These are phyloP conservation scores for Phaeolepiota aurea DNA, from an alignment of 768 basidiomycete genomes.

Conservation along the genomic window DNA sequence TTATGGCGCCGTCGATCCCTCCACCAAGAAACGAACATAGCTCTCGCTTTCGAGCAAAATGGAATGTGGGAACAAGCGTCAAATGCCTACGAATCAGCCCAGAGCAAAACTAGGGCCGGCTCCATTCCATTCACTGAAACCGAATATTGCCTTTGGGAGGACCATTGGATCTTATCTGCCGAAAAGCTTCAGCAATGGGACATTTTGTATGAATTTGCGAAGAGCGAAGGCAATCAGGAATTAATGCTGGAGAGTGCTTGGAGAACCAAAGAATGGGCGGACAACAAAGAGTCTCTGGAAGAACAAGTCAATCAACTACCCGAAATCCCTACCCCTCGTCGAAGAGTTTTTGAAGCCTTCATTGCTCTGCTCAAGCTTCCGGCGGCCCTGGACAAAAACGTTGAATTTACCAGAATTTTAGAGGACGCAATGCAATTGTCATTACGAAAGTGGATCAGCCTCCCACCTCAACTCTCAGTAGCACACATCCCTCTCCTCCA, in stretches of 20 bases:
- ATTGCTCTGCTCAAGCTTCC: constrained; percentile 83
- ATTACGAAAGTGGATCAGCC: constrained; percentile 89
- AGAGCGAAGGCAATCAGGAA: constrained; percentile 85
- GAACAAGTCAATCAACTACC: constrained; percentile 71
- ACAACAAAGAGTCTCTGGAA: constrained; percentile 69
- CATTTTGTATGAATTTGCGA: constrained; percentile 82
- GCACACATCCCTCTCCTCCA: constrained; percentile 93
- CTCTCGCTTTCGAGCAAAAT: constrained; percentile 86
- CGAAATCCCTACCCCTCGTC: constrained; percentile 89
- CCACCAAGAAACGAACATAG: constrained; percentile 85
- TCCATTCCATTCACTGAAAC: constrained; percentile 85
- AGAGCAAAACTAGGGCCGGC: constrained; percentile 75
- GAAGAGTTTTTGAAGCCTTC: constrained; percentile 95
- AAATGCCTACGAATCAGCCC: constrained; percentile 82
- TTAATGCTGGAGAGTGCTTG: constrained; percentile 92
- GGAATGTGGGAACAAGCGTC: constrained; percentile 96
- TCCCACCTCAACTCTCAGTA: constrained; percentile 80
- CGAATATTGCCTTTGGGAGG: constrained; percentile 98
- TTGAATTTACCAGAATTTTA: constrained; percentile 79
- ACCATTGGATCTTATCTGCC: constrained; percentile 94
- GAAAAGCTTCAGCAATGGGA: constrained; percentile 99
- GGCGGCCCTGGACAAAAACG: constrained; percentile 71
- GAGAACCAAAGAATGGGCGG: constrained; percentile 89
- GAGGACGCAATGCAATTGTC: constrained; percentile 97
- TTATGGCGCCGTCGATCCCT: constrained; percentile 87